Evolutionary conservation across 192 early-diverging fungal species (phyloP), one percentile per base, ranked within the genome.

Genomic region (Lobosporangium transversale): DNA sequence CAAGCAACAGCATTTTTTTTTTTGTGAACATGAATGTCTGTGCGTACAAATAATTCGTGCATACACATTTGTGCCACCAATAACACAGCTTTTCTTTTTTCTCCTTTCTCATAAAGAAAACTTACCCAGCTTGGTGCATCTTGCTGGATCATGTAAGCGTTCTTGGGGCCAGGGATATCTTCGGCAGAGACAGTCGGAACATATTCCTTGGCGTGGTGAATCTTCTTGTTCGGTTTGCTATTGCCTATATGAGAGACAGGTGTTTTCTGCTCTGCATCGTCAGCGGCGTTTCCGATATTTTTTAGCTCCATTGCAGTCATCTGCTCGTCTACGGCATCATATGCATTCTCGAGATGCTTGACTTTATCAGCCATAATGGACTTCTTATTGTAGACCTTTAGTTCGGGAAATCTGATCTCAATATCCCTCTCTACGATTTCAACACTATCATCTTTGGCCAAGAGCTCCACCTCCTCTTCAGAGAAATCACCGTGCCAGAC

Each of bases 351-450:
- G 24, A 66, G 62, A 1, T 40, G 61, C 53, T 64, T 63, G 47
- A 57, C 29, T 26, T 63, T 51, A 9, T 18, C 4, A 1, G 45
- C 43, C 62, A 26, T 56, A 27, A 53, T 33, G 10, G 45, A 24
- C 53, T 62, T 33, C 53, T 70, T 42, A 17, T 24, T 54, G 15
- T 74, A 74, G 9, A 49, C 21, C 30, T 74, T 49, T 14, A 74
- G 62, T 40, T 68, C 70, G 10, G 63, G 52, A 45, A 81, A 58
- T 30, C 54, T 66, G 30, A 82, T 80, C 47, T 74, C 62, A 2
- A 63, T 40, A 65, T 85, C 83, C 61, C 68, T 70, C 58, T 82
- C 80, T 21, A 85, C 50, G 37, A 75, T 33, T 7, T 59, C 79
- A 0, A 85, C 83, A 23, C 80, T 62, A 33, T 56, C 78, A 50